Evolutionary conservation across 2,329 filamentous ascomycete genomes (phyloP).

Genomic region (Davidsoniella neocaledoniae): DNA sequence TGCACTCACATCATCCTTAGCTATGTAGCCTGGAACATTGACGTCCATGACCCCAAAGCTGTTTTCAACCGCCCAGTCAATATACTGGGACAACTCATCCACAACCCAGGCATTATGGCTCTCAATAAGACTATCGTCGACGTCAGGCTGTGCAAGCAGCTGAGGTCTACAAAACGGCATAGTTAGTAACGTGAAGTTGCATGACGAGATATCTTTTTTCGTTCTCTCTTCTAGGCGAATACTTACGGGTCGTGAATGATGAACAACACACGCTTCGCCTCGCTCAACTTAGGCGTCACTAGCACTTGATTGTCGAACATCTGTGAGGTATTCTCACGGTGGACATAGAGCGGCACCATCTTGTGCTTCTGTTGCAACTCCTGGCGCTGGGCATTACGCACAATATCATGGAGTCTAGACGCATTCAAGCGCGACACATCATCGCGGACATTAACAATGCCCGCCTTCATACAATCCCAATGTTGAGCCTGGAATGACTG

Average conservation of each 20-base stretch:
- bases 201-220: background rate
- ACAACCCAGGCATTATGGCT: slow-evolving; percentile 81
- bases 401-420: slow-evolving; percentile 59
- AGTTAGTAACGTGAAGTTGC: background rate
- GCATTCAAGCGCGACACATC: slow-evolving; percentile 36
- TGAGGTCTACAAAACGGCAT: slow-evolving; percentile 38
- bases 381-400: slow-evolving; percentile 60
- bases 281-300: slow-evolving; percentile 54
- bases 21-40: slow-evolving; percentile 69
- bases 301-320: slow-evolving; percentile 78
- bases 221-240: background rate
- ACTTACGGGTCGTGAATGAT: slow-evolving; percentile 82
- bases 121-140: slow-evolving; percentile 56
- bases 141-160: slow-evolving; percentile 48
- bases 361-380: slow-evolving; percentile 52
- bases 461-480: slow-evolving; percentile 77
- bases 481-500: slow-evolving; percentile 48
- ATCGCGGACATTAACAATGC: slow-evolving; percentile 37
- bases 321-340: slow-evolving; percentile 53
- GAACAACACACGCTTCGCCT: slow-evolving; percentile 53
- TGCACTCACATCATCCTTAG: slow-evolving; percentile 33
- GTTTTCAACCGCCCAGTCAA: slow-evolving; percentile 65
- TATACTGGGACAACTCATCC: slow-evolving; percentile 65
- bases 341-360: slow-evolving; percentile 69
- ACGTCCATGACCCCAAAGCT: slow-evolving; percentile 78